Evolutionary conservation across 352 stramenopile species (phyloP).

Genomic region (Pythium monospermum): DNA sequence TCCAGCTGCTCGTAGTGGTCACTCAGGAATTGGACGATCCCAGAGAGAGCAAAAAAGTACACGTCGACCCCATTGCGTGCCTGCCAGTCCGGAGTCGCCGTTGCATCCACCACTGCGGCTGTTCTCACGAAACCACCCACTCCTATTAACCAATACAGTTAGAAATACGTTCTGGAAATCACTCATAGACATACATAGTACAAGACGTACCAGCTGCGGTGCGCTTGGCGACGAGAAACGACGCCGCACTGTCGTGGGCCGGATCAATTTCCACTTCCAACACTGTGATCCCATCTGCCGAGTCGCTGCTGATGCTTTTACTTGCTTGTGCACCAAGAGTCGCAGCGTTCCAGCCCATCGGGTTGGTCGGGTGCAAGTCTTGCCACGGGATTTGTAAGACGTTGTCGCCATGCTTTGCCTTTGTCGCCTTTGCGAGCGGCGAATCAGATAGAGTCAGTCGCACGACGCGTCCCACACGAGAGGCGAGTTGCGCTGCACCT

Average conservation of each 20-base stretch:
- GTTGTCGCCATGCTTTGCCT: constrained; percentile 41
- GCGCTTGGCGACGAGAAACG: constrained; percentile 13
- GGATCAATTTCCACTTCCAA: constrained; percentile 21
- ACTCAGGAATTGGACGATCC: constrained; percentile 21
- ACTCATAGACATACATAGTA: too few species aligned
- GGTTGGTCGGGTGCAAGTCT: too few species aligned
- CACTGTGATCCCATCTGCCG: too few species aligned
- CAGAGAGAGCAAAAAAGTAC: constrained; percentile 22
- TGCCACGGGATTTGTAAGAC: constrained; percentile 26
- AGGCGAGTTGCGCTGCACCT: too few species aligned
- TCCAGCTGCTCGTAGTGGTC: constrained; percentile 11
- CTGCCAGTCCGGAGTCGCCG: constrained; percentile 14
- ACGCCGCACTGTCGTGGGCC: not conserved
- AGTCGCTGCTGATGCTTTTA: constrained; percentile 18
- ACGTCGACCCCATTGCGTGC: constrained; percentile 18
- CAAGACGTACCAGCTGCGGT: constrained; percentile 11
- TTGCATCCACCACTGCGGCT: constrained; percentile 15
- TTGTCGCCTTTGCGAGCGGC: constrained; percentile 35
- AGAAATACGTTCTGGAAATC: too few species aligned
- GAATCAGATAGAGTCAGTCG: constrained; percentile 40
- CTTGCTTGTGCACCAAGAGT: constrained; percentile 1
- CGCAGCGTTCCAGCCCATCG: too few species aligned
- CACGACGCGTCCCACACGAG: constrained; percentile 38
- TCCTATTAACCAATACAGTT: too few species aligned
- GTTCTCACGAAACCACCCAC: constrained; percentile 1